Evolutionary conservation across 805 yeast species (phyloP).

Genomic region (Zygoascus bituminiphila): DNA sequence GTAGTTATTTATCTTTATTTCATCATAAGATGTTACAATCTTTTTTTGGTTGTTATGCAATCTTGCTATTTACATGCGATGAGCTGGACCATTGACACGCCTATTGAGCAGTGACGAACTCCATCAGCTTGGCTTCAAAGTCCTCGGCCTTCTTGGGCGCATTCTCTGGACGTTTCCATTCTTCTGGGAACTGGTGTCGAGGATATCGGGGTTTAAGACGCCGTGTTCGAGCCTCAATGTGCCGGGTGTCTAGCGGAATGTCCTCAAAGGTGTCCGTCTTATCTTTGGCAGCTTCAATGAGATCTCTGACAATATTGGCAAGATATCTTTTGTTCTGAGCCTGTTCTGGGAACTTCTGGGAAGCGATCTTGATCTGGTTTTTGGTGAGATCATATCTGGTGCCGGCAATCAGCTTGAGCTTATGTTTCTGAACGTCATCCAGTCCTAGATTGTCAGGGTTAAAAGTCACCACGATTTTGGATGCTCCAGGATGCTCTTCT

Average conservation of each 20-base stretch:
- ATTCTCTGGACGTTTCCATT: slow-evolving; percentile 70
- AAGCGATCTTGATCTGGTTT: slow-evolving; percentile 56
- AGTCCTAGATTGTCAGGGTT: slow-evolving; percentile 39
- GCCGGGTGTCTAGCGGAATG: slow-evolving; percentile 76
- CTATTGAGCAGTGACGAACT: neutral
- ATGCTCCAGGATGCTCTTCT: slow-evolving; percentile 60
- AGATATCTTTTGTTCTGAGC: slow-evolving; percentile 78
- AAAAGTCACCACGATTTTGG: slow-evolving; percentile 56
- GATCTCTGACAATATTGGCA: slow-evolving; percentile 51
- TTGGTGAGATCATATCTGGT: slow-evolving; percentile 59
- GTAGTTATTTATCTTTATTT: neutral
- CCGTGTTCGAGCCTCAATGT: slow-evolving; percentile 40
- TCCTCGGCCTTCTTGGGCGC: slow-evolving; percentile 45
- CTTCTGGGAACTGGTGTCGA: slow-evolving; percentile 55
- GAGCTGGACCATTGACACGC: neutral
- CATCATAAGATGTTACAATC: neutral
- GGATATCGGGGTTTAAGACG: slow-evolving; percentile 35
- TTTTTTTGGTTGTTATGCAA: neutral
- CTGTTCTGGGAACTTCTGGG: slow-evolving; percentile 60
- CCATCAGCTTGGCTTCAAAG: slow-evolving; percentile 2
- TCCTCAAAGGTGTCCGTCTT: slow-evolving; percentile 56
- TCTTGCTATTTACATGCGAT: neutral
- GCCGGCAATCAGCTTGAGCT: slow-evolving; percentile 71
- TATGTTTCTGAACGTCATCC: slow-evolving; percentile 48
- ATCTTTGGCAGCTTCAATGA: slow-evolving; percentile 60